Base-by-base conservation (phyloP, 345 rosid genomes). In the Populus alba region DNA sequence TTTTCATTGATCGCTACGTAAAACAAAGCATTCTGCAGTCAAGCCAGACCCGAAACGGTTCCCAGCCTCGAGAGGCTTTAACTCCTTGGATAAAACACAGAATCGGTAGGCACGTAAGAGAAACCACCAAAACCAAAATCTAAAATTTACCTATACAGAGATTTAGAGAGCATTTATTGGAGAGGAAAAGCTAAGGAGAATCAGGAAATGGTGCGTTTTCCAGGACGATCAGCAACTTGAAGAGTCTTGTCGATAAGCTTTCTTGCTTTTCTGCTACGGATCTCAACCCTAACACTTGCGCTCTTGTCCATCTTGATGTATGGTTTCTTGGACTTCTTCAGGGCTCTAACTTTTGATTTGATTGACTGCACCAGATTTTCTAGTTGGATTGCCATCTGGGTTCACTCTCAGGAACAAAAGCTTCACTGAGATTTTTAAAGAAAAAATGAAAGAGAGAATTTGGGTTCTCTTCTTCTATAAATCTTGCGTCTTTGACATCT, bases 251-350 rank as follows among this genome's bases (percentile, higher is more conserved):
- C 91, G 15, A 96, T 96, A 74, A 96, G 88, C 76, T 87, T 85
- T 38, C 78, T 87, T 0, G 97, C 95, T 84, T 96, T 96, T 79
- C 92, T 84, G 88, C 99, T 92, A 13, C 99, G 91, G 80, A 96
- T 96, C 88, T 94, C 97, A 1, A 94, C 98, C 83, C 82, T 92
- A n/a, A 94, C 98, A 72, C 99, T 96, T 0, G 97, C 81, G 85
- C 97, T 94, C 83, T 94, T 95, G 78, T 89, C 97, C 95, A 96
- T 92, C 78, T 91, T 94, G 23, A 90, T 76, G 86, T 97, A 97
- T 13, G 97, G 87, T 77, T 94, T 93, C 83, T 87, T 89, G 78
- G 86, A 87, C 80, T 89, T 77, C 77, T 80, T 85, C 85, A 81
- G 63, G 13, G 89, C 79, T 70, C 91, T 76, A 31, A 96, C 94